Percentiles rank a stretch among this genome's conserved stretches.
phyloP scores from a whole-genome alignment of 164 flowering plant species.

The Litsea cubeba region DNA sequence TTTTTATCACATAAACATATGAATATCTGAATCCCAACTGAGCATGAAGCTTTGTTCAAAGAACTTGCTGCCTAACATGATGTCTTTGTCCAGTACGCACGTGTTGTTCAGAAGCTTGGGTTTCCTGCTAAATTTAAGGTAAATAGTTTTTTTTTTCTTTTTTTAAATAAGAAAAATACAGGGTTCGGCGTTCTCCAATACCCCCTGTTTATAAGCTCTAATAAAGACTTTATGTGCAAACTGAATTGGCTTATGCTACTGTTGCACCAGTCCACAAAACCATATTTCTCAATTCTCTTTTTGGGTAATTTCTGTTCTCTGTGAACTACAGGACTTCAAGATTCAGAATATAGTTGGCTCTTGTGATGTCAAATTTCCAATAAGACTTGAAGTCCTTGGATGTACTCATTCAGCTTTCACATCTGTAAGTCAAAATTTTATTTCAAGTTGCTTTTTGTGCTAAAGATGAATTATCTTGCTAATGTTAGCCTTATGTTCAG shows the following conservation, averaged over 20 bases:
- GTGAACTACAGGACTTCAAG: conserved; percentile 62
- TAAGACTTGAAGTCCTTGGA: conserved; percentile 84
- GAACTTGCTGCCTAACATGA: conserved; percentile 1
- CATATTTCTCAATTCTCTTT: neutral
- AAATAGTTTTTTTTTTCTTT: neutral
- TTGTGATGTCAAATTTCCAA: conserved; percentile 89
- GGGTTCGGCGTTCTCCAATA: no score
- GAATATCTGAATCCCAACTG: neutral
- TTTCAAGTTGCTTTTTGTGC: no score
- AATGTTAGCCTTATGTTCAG: neutral
- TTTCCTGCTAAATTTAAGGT: conserved; percentile 95
- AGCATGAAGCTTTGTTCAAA: neutral
- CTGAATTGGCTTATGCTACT: neutral
- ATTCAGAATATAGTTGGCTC: conserved; percentile 92
- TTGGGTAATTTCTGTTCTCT: neutral
- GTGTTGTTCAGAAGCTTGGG: conserved; percentile 91
- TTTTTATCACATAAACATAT: neutral
- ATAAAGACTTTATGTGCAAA: no score
- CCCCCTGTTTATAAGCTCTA: no score
- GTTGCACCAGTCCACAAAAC: neutral
- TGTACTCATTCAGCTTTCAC: conserved; percentile 81
- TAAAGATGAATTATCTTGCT: neutral
- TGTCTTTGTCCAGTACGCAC: conserved; percentile 61
- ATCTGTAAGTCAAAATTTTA: conserved; percentile 46
- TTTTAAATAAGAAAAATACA: no score